These are phyloP conservation scores for Umbelopsis sp. DNA, from an alignment of 371 early-diverging fungal species.

Conservation along the genomic window DNA sequence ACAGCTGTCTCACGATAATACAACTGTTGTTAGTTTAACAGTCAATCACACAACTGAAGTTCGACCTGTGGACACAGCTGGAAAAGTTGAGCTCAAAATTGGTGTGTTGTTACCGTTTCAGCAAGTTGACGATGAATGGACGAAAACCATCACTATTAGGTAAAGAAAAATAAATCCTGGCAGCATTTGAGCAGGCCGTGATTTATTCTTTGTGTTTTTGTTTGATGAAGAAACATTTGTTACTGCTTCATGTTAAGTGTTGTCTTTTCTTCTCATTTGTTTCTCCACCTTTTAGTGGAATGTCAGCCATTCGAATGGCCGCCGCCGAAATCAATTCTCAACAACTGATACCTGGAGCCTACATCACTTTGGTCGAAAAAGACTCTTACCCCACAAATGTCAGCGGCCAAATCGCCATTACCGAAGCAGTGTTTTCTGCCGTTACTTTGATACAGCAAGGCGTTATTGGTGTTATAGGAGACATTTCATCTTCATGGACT, in stretches of 20 bases:
- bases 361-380: conserved; percentile 58
- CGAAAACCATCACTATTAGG: conserved; percentile 47
- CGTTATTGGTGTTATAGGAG: conserved; percentile 60
- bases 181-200: background rate
- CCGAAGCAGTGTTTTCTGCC: conserved; percentile 58
- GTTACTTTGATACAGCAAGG: conserved; percentile 61
- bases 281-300: conserved; percentile 40
- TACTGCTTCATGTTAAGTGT: conserved; percentile 3
- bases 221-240: background rate
- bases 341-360: conserved; percentile 59
- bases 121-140: conserved; percentile 42
- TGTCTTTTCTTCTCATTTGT: background rate
- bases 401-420: conserved; percentile 48
- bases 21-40: conserved; percentile 1
- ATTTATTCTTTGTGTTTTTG: background rate
- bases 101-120: conserved; percentile 59
- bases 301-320: conserved; percentile 62
- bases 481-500: conserved; percentile 64
- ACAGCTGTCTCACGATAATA: conserved; percentile 12
- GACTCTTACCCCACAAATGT: conserved; percentile 60
- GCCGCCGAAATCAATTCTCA: conserved; percentile 59
- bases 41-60: background rate
- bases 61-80: conserved; percentile 12
- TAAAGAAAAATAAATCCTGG: conserved; percentile 16
- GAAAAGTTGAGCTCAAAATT: conserved; percentile 51